A percentile compares a stretch with the other conserved stretches of the same genome.
phyloP scores from a whole-genome alignment of 805 yeast genomes.

The Sugiyamaella boreocaroliniensis region DNA sequence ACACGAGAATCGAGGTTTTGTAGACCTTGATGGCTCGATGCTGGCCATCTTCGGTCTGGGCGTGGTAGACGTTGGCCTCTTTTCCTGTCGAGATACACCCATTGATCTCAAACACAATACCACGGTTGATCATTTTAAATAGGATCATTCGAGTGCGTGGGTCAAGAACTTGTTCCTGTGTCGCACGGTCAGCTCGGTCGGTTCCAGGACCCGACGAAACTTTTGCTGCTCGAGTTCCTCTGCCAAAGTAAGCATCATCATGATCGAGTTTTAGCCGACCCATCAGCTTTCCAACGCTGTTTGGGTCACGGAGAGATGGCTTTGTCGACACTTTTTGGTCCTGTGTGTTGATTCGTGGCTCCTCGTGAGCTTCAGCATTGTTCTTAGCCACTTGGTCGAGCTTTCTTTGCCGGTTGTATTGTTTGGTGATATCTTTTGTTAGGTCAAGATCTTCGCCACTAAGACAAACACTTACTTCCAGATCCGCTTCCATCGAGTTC shows the following conservation, averaged over 20 bases:
- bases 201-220: constrained; percentile 19
- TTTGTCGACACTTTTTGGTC: constrained; percentile 3
- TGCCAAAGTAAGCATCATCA: constrained; percentile 16
- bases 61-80: constrained; percentile 97
- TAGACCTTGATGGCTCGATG: constrained; percentile 87
- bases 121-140: constrained; percentile 73
- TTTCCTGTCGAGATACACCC: constrained; percentile 97
- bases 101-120: constrained; percentile 74
- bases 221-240: constrained; percentile 21
- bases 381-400: constrained; percentile 1
- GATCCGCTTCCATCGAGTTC: constrained; percentile 8
- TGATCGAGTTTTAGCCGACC: constrained; percentile 20
- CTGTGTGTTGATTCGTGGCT: constrained; percentile 8
- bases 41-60: constrained; percentile 36
- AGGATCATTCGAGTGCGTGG: constrained; percentile 86
- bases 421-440: constrained; percentile 12
- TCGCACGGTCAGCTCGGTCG: constrained; percentile 90
- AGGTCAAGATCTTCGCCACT: not conserved
- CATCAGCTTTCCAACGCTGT: constrained; percentile 14
- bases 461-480: not conserved
- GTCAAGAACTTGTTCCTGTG: constrained; percentile 93
- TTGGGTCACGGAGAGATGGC: constrained; percentile 8
- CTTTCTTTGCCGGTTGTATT: constrained; percentile 13
- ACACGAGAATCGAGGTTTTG: constrained; percentile 93
- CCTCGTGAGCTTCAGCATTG: constrained; percentile 3